A percentile compares a stretch with the other conserved stretches of the same genome.
Evolutionary conservation across 1,284 basidiomycete genomes (phyloP).

Genomic region (Inonotus hispidus): DNA sequence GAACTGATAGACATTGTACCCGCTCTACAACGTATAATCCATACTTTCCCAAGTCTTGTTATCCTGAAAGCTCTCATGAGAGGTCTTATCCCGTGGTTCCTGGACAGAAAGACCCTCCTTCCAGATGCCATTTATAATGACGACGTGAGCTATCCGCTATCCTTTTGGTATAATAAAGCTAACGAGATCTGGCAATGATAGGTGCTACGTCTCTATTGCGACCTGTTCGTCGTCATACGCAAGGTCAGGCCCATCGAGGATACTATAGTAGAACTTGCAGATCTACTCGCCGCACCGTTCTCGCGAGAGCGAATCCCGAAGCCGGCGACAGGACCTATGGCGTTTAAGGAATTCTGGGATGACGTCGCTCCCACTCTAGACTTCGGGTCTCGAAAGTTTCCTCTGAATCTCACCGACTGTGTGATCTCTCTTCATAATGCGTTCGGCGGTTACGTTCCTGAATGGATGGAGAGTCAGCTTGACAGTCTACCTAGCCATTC

Average conservation of each 20-base stretch:
- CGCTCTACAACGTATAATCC: neutral
- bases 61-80: neutral
- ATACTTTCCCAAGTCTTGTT: neutral
- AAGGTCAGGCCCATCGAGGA: neutral
- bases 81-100: constrained; percentile 14
- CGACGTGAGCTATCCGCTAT: neutral
- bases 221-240: neutral
- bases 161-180: neutral
- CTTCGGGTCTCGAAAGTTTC: constrained; percentile 5
- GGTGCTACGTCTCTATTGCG: constrained; percentile 12
- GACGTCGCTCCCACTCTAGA: constrained; percentile 1
- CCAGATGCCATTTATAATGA: constrained; percentile 7
- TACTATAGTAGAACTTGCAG: neutral
- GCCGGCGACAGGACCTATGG: constrained; percentile 9
- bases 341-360: constrained; percentile 15
- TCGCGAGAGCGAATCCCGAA: constrained; percentile 5
- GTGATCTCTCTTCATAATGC: constrained; percentile 5
- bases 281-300: constrained; percentile 7
- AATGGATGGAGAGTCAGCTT: constrained; percentile 11
- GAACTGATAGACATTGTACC: constrained; percentile 1
- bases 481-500: neutral
- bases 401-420: constrained; percentile 2
- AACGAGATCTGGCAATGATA: neutral
- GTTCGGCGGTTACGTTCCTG: constrained; percentile 11
- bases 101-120: constrained; percentile 3